Evolutionary conservation across 306 rosid species (phyloP).

Genomic region (Sindora glabra): DNA sequence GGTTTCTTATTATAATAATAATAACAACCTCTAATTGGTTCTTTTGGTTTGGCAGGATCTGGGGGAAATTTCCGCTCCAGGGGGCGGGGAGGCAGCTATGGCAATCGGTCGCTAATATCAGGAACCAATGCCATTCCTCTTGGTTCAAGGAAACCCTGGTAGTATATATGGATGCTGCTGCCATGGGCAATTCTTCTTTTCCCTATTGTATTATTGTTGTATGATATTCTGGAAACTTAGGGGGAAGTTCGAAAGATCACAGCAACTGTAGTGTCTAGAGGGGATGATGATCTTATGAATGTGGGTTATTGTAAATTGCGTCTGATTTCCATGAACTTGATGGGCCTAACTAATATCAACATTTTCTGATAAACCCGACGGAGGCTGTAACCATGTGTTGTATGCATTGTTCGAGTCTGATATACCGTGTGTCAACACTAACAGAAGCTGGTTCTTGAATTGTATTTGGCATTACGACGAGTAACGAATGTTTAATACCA

Average conservation of each 20-base stretch:
- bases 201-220: no score
- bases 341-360: no score
- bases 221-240: no score
- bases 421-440: no score
- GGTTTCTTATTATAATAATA: neutral
- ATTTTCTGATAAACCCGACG: no score
- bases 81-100: constrained; percentile 80
- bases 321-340: neutral
- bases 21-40: neutral
- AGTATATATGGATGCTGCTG: constrained; percentile 5
- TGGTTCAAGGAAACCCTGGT: constrained; percentile 62
- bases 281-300: neutral
- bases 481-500: no score
- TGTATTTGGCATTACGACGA: no score
- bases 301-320: no score
- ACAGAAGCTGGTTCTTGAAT: no score
- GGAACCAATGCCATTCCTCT: constrained; percentile 74
- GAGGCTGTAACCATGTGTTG: no score
- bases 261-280: constrained; percentile 14
- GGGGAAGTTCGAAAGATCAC: constrained; percentile 7
- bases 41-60: constrained; percentile 33
- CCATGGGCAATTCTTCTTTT: neutral
- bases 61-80: constrained; percentile 64
- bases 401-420: no score
- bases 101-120: constrained; percentile 48